Conservation (phyloP, 129 eudicot species). For the Glebionis coronaria region DNA sequence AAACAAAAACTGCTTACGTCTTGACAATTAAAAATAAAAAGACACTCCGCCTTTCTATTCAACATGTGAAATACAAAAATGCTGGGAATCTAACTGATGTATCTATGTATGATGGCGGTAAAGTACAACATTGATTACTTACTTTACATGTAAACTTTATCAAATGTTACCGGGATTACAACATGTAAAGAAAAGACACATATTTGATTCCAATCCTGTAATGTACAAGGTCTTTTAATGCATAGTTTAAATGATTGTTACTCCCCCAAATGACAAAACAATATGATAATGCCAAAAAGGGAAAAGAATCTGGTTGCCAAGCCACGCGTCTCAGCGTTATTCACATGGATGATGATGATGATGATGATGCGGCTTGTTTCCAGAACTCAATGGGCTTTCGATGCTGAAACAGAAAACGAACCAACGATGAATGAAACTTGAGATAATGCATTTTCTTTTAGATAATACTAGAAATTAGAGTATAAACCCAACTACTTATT, state of each 20-base stretch:
- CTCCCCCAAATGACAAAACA: not conserved
- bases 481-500: too few relatives aligned
- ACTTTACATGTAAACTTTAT: too few relatives aligned
- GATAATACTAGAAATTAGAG: not conserved
- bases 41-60: too few relatives aligned
- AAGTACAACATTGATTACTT: too few relatives aligned
- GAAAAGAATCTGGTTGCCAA: not conserved
- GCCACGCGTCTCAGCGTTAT: constrained; percentile 2
- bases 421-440: not conserved
- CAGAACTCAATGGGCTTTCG: constrained; percentile 66
- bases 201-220: not conserved
- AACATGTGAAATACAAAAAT: too few relatives aligned
- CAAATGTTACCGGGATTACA: too few relatives aligned
- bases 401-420: constrained; percentile 43
- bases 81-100: not conserved
- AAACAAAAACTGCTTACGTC: too few relatives aligned
- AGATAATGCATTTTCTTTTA: not conserved
- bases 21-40: too few relatives aligned
- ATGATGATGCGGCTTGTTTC: constrained; percentile 32
- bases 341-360: constrained; percentile 22
- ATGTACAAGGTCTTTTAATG: not conserved
- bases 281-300: constrained; percentile 2
- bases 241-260: not conserved
- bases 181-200: not conserved
- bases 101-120: too few relatives aligned